These are phyloP conservation scores for Epichloe sibirici DNA, from an alignment of 2,329 filamentous ascomycete genomes.

Conservation along the genomic window DNA sequence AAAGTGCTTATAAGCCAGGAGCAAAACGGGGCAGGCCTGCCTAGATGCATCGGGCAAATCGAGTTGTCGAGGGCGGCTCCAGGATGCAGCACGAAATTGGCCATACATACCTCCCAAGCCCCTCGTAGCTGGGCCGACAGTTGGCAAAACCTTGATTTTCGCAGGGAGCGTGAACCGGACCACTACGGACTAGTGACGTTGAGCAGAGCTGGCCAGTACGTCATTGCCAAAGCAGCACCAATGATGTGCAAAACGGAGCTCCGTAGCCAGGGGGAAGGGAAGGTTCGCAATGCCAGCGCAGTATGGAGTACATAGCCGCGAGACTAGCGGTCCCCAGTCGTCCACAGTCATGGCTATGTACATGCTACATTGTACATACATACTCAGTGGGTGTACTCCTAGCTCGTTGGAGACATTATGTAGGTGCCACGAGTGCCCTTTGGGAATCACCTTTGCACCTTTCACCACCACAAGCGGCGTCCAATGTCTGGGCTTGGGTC, in stretches of 20 bases:
- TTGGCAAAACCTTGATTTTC: conserved; percentile 10
- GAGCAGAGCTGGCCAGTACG: conserved; percentile 20
- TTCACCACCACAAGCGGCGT: background rate
- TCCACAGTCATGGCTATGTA: background rate
- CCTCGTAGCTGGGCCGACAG: conserved; percentile 1
- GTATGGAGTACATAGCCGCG: background rate
- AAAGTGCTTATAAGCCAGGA: conserved; percentile 2
- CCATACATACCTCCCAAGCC: background rate
- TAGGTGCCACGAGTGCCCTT: no score
- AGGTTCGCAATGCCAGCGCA: background rate
- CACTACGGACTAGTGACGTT: conserved; percentile 22
- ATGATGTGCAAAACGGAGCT: conserved; percentile 4
- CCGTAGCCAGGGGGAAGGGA: conserved; percentile 2
- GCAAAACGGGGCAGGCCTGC: background rate
- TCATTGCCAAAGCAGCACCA: conserved; percentile 15
- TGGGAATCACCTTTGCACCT: no score
- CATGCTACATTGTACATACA: no score
- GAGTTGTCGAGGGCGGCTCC: background rate
- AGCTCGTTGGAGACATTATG: background rate
- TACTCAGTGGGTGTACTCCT: background rate
- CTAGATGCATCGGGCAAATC: background rate
- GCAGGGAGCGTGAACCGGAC: conserved; percentile 6
- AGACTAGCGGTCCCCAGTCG: background rate
- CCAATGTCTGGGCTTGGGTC: background rate
- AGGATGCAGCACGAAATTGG: background rate